Conservation (phyloP, 2,329 filamentous ascomycete genomes). For the Falciphora oryzae region DNA sequence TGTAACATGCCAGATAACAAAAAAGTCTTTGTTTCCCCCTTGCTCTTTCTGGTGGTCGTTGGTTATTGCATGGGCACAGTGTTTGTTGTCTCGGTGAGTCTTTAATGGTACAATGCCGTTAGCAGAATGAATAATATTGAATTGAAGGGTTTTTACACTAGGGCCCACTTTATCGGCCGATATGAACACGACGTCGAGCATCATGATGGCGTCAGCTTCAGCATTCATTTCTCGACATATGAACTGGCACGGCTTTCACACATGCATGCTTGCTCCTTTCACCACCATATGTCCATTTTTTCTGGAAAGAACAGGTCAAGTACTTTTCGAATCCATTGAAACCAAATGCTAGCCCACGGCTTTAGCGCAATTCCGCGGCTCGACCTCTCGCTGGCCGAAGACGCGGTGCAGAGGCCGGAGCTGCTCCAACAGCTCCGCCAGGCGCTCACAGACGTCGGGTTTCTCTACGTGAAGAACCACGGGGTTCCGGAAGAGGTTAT, state of each 20-base stretch:
- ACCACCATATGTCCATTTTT: too few relatives aligned
- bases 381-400: constrained; percentile 38
- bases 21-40: too few relatives aligned
- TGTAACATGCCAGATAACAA: too few relatives aligned
- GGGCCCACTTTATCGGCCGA: neutral
- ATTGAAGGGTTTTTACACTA: too few relatives aligned
- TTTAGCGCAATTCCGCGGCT: constrained; percentile 42
- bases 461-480: constrained; percentile 48
- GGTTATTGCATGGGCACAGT: too few relatives aligned
- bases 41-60: too few relatives aligned
- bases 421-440: constrained; percentile 37
- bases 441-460: constrained; percentile 45
- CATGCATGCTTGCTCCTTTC: too few relatives aligned
- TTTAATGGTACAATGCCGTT: too few relatives aligned
- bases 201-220: neutral
- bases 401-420: constrained; percentile 25
- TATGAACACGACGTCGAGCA: neutral
- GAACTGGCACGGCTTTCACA: too few relatives aligned
- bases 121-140: too few relatives aligned
- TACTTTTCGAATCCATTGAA: neutral
- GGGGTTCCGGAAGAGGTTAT: constrained; percentile 32
- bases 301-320: neutral
- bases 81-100: too few relatives aligned
- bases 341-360: neutral
- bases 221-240: too few relatives aligned